Base-by-base conservation (phyloP, 441 rosid genomes). In the Syzygium syzygioides region DNA sequence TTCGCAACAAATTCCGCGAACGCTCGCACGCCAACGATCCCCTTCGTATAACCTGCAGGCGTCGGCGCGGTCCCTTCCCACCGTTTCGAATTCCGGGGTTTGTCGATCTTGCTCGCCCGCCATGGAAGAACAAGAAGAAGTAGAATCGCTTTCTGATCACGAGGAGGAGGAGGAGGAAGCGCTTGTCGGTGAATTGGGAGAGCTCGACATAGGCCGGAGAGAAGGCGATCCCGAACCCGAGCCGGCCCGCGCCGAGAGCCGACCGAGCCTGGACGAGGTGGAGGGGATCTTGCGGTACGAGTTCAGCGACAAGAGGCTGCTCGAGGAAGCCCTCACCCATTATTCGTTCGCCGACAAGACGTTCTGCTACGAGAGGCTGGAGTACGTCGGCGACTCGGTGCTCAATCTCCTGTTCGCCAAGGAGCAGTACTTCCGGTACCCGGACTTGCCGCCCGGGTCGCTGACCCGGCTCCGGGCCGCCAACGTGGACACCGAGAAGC, bases 391-490 rank as follows among this genome's bases (percentile, higher is more conserved):
- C 0, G 99, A 96, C 59, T 89, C 96, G 0, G 94, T 94, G 14
- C 91, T 96, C 11, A 91, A 90, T 83, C 88, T 90, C 1, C 34
- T 93, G 5, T 79, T 96, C 62, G 86, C 94, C 2, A 89, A 60
- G 56, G 91, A 94, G 9, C 95, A 91, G 8, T 93, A 14, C 88
- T 57, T 57, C 6, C 30, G 4, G 7, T 95, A 95, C 48, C 95
- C 95, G 26, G 90, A 91, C 54, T 89, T 89, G 90, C 7, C 79
- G 3, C 94, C 96, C 1, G 97, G 96, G 5, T 28, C n/a, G 34
- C 57, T 96, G 85, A 96, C 97, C 53, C 89, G 94, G 13, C 99
- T 96, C 88, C 93, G 96, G 13, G 94, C 97, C 0, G 95, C 93
- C 53, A 96, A 96, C 57, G 95, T 96, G 0, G 91, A 95, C 30